Conservation (phyloP, 2,329 filamentous ascomycete species). For the Paraphaeosphaeria sporulosa region DNA sequence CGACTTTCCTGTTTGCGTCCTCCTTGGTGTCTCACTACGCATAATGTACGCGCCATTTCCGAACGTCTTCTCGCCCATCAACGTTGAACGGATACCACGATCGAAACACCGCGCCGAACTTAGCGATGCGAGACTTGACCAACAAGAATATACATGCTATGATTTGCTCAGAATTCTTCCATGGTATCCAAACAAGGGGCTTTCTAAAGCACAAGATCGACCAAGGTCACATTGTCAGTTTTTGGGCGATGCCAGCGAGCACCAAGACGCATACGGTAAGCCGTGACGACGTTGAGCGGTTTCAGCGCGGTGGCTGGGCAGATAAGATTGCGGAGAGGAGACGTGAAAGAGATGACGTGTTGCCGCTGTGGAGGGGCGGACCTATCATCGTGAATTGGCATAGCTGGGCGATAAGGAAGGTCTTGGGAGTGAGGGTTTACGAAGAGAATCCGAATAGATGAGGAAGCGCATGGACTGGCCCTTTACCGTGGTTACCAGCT, state of each 20-base stretch:
- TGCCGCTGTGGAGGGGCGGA: conserved; percentile 4
- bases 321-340: not conserved
- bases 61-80: not conserved
- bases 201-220: not conserved
- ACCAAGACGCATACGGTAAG: not conserved
- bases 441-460: not conserved
- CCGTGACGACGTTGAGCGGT: not conserved
- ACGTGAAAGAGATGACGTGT: not conserved
- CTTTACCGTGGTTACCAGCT: not conserved
- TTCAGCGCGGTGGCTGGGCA: not conserved
- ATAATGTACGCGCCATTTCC: not conserved
- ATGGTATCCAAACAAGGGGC: not conserved
- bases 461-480: not conserved
- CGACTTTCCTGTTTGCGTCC: not conserved
- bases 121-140: not conserved
- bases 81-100: not conserved
- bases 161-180: not conserved
- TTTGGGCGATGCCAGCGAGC: conserved; percentile 1
- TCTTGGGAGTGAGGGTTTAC: not conserved
- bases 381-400: not conserved
- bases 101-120: not conserved
- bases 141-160: not conserved
- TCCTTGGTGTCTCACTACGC: not conserved
- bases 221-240: not conserved
- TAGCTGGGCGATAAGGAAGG: not conserved